Evolutionary conservation across 805 yeast species (phyloP), one percentile per base, ranked within the genome.

Genomic region (Cyberlindnera subsufficiens): DNA sequence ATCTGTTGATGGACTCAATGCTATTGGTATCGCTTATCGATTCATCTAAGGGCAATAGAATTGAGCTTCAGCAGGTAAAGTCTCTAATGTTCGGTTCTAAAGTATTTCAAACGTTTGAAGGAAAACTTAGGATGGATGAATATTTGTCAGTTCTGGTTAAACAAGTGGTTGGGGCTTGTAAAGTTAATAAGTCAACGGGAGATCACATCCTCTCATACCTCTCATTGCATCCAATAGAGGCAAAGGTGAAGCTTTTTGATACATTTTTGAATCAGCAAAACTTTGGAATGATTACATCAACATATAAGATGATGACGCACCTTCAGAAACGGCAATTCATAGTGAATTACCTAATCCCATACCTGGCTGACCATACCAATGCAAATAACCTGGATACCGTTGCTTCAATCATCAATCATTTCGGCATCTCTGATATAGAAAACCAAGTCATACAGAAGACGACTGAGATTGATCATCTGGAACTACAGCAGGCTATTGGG

Each of bases 81-180:
- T 35, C 56, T 3, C 40, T 56, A 9, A 47, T 58, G 27, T 54
- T 56, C 36, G 61, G 62, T 7, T 52, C 60, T 20, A 56, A 47
- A 41, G 46, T 58, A 3, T 53, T 48, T 18, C 47, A 56, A 8
- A 22, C 51, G 0, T 55, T 55, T 30, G 52, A 55, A 35, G 60
- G 59, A 0, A 45, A 50, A 13, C 15, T 56, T 14, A 38, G 22
- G 0, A 31, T 58, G n/a, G 43, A 42, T 10, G 39, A 35, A 0
- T 58, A 54, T 35, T 35, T 54, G n/a, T 14, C 16, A 5, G 18
- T 58, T 0, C 8, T 53, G 6, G 38, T 38, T 1, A 34, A 38
- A 9, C 61, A 58, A 27, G 37, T 55, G 8, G 19, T 58, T 2
- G 48, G 49, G 13, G 39, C 44, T 1, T 43, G 44, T 18, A 42